Conservation (phyloP, 129 eudicot species). For the Centaurea solstitialis region DNA sequence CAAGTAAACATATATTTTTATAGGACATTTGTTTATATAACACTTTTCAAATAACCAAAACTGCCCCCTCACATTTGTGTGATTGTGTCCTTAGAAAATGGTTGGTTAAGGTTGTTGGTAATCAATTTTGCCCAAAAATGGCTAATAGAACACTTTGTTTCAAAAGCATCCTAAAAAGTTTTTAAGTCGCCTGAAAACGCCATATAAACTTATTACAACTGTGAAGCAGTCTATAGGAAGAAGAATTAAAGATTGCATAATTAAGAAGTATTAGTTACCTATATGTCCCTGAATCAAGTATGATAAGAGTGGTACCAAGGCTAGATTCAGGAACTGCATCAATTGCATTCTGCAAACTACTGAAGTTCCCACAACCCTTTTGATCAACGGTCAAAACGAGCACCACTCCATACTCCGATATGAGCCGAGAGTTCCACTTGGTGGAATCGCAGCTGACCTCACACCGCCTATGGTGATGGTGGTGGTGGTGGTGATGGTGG, state of each 20-base stretch:
- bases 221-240: background rate
- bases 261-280: constrained; percentile 35
- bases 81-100: too few relatives aligned
- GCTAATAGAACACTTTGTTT: background rate
- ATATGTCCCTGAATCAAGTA: constrained; percentile 74
- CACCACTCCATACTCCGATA: constrained; percentile 43
- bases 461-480: constrained; percentile 26
- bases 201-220: background rate
- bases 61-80: too few relatives aligned
- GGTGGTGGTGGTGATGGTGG: constrained; percentile 47
- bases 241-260: too few relatives aligned
- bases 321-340: constrained; percentile 78
- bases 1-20: background rate
- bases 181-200: background rate
- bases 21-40: background rate
- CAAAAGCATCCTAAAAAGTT: background rate
- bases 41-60: background rate
- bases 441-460: constrained; percentile 36
- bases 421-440: constrained; percentile 60
- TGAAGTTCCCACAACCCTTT: constrained; percentile 80
- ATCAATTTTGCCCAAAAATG: too few relatives aligned
- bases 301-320: constrained; percentile 51
- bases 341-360: constrained; percentile 76
- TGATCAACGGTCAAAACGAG: constrained; percentile 61
- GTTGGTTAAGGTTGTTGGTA: too few relatives aligned